Base-by-base conservation (phyloP, 164 flowering plant genomes). In the Tetracentron sinense region DNA sequence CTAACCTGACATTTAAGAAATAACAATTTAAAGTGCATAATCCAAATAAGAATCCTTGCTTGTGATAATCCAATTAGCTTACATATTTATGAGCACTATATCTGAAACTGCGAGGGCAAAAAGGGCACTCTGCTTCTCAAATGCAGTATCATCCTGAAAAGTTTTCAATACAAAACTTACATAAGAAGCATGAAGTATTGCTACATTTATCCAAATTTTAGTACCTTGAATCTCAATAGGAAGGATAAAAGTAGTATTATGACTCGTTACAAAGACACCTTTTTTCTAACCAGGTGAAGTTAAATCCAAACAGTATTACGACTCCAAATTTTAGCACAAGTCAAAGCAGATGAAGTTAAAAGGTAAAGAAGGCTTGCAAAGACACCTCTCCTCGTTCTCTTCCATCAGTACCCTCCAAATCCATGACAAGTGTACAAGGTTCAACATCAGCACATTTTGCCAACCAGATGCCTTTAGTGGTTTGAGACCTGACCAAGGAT, bases 331-430 rank as follows among this genome's bases (percentile, higher is more conserved):
- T 8, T 38, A 2, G 8, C 44, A 38, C 3, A 28, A 31, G 25
- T 33, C 19, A 52, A 8, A 56, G 1, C 31, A 49, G 56, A 21
- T 42, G 17, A 6, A 51, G 29, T 60, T 28, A 54, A 56, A 25
- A 29, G 0, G 11, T 19, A 3, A 54, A 23, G 23, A 54, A 51
- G 68, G n/a, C 52, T 30, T 11, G 63, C 33, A 67, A 33, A 6
- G 48, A 5, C 69, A 87, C 93, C 93, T 87, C 93, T 74, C 93
- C 95, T 29, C 91, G 74, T 78, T 88, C 91, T 73, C 95, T 80
- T 75, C 93, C 93, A 79, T 87, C 90, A 59, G 90, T 85, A 28
- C 93, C 93, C 79, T 87, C 93, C 75, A 87, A 77, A 73, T 87
- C 93, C 93, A 87, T 87, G 21, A 85, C 90, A 49, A 87, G 56